Base-by-base conservation (phyloP, 345 rosid species). In the Streptanthus diversifolius region DNA sequence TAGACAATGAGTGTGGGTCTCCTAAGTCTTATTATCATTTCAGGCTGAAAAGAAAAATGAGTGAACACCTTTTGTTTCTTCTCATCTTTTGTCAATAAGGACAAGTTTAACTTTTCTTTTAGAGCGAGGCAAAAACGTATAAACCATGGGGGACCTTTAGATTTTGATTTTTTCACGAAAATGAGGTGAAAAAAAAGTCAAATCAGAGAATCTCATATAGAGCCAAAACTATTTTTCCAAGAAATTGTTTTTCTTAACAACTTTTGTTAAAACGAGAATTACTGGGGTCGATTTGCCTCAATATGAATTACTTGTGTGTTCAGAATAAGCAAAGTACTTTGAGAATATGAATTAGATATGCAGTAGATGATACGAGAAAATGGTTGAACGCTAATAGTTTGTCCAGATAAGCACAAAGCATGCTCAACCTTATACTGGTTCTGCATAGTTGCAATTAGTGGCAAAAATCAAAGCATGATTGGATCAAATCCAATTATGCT, bases 1-100 rank as follows among this genome's bases (percentile, higher is more conserved):
- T 68, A 61, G 56, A 43, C 57, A 68, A 75, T 68, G 74, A 60
- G 70, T 75, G 55, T 75, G 55, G 55, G 67, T 74, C 78, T 48
- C 57, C 67, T 18, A n/a, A 74, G 44, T 47, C 18, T 19, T 74
- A 57, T 14, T 66, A 73, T 73, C 33, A 66, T 66, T 55, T 65
- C 66, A 73, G 59, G 41, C 60, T 45, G 32, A 37, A 48, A 45
- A 5, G 36, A 65, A 62, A 32, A 8, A 7, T 8, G 33, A 56
- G 43, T 39, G 14, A 25, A 17, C 29, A 60, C 3, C 32, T 35
- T 36, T 39, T 25, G 17, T 48, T 7, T 44, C 17, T 44, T 43
- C 39, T 43, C 64, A 47, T 66, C 35, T 66, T 73, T 73, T 25
- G 59, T 56, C 72, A 56, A 45, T 56, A 56, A 73, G 57, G 59